phyloP scores from a whole-genome alignment of 345 rosid genomes.

The Rhodamnia rubescens region DNA sequence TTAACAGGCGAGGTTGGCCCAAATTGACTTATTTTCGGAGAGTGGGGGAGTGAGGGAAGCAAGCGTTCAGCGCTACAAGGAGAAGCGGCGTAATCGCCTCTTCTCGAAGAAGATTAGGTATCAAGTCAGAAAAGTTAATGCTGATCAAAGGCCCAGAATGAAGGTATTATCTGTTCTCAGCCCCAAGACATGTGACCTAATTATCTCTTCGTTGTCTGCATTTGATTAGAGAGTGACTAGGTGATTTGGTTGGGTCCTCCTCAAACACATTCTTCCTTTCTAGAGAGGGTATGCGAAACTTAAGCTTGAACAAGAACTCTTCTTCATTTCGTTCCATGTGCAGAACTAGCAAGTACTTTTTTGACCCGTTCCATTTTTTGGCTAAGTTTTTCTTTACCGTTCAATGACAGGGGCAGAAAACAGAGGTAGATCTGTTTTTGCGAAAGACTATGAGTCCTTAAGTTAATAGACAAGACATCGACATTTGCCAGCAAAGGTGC shows the following conservation, averaged over 20 bases:
- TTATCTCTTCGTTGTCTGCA: neutral
- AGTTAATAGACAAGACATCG: neutral
- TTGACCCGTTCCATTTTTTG: neutral
- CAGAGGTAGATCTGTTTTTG: neutral
- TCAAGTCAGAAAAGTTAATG: constrained; percentile 84
- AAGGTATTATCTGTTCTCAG: constrained; percentile 28
- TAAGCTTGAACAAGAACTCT: neutral
- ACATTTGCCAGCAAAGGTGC: neutral
- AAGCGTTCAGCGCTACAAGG: constrained; percentile 79
- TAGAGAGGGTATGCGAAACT: neutral
- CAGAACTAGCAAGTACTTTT: neutral
- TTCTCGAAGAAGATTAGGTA: constrained; percentile 90
- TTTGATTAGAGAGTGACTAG: neutral
- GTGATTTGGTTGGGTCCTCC: neutral
- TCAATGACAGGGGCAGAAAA: neutral
- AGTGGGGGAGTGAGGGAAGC: constrained; percentile 70
- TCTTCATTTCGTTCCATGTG: neutral
- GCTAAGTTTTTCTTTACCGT: neutral
- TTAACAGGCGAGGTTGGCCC: constrained; percentile 65
- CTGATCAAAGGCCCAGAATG: constrained; percentile 83
- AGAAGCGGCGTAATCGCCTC: constrained; percentile 76
- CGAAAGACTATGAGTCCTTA: neutral
- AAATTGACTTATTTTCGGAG: constrained; percentile 63
- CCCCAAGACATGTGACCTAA: neutral
- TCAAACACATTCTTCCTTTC: neutral